Base-by-base conservation (phyloP, 352 stramenopile species). In the Phytopythium vexans region DNA sequence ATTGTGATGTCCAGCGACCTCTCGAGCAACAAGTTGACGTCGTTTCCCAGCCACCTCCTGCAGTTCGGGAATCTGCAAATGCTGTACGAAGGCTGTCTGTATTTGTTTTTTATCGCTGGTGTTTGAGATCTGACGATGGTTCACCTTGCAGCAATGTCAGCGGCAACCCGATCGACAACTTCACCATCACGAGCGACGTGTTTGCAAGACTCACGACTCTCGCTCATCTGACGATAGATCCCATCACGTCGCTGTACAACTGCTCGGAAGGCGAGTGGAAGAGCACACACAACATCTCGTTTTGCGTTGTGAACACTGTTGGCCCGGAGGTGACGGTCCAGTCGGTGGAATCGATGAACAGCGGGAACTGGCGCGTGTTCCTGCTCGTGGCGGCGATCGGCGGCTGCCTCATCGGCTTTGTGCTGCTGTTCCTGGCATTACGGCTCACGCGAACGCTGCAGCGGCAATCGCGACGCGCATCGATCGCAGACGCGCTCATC, bases 161-260 rank as follows among this genome's bases (percentile, higher is more conserved):
- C 38, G 67, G 64, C 9, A 83, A 83, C 42, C 32, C 39, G 15
- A 68, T 83, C 43, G 60, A 52, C 36, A 83, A 78, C 47, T 59
- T 71, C 27, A 83, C 70, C 14, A 41, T 83, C 54, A 65, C 56
- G 11, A 68, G 52, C 15, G 62, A 65, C 8, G 60, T 61, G 16
- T 68, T 80, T 49, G 56, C 52, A 41, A 12, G 31, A 21, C 49
- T 65, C 66, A n/a, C 52, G 55, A 21, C 57, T 81, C 36, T 55
- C 54, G 11, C 39, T 59, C 6, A 76, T 81, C 55, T 33, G 50
- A 35, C 32, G 41, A 58, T 35, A 32, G 43, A 27, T 27, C 21
- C 21, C 21, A 27, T 27, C 21, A 27, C 21, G 2, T 27, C 21
- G 21, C 21, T 27, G 21, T 65, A 68, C 27, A 38, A 63, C n/a